Evolutionary conservation across 306 rosid genomes (phyloP), one percentile per base, ranked within the genome.

Genomic region (Vicia sativa): DNA sequence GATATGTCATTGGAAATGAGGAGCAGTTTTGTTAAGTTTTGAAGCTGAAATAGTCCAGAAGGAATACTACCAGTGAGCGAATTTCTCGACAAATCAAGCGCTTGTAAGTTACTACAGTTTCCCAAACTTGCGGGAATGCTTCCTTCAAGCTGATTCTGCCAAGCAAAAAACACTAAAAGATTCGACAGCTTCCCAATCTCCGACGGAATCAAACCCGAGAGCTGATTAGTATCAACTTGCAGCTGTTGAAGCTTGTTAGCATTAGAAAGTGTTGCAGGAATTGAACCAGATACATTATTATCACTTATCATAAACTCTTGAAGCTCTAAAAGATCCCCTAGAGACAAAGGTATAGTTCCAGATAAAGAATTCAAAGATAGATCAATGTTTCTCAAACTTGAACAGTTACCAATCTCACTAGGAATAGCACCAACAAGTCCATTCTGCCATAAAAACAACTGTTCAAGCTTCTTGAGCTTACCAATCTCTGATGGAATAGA

Each of bases 81-180:
- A 57, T 95, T 95, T 13, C 79, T 88, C 6, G 99, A 95, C 83
- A 95, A 84, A 55, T 95, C 99, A 1, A 95, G 66, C 4, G 95
- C 86, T 76, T 88, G 79, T 1, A 95, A 90, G 62, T 76, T 84
- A 18, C 78, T 77, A 43, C 93, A 90, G 64, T 77, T 80, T 16
- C 79, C 85, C 74, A 95, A 78, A 79, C 73, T 65, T 0, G 79
- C 77, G 68, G 99, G 97, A 74, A 95, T 82, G 70, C 95, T 88
- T 80, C 99, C 99, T 80, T 90, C 86, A 19, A 95, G 96, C 71
- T 88, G 92, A 80, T 95, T 95, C 70, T 84, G 81, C 99, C 99
- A 95, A 54, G 96, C 96, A 4, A 90, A 85, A 71, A 95, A 85
- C 72, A 95, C 91, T 7, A 49, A 34, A 9, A 95, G 84, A 74